These are phyloP conservation scores for Collybia sordida DNA, from an alignment of 768 basidiomycete species.

Conservation along the genomic window DNA sequence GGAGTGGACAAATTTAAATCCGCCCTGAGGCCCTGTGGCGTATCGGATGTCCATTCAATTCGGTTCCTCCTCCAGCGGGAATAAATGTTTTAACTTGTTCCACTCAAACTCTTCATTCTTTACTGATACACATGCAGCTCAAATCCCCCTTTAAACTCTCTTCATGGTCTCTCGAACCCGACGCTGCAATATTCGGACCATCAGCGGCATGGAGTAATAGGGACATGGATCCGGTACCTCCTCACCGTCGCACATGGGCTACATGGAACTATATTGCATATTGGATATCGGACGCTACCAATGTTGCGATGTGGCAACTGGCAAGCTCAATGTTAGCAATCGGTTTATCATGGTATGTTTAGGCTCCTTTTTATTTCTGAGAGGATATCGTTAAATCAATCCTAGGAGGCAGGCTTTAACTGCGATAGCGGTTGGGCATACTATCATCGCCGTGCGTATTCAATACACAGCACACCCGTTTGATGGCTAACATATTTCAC, in stretches of 20 bases:
- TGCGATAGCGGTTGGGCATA: conserved; percentile 71
- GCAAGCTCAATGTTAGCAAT: conserved; percentile 75
- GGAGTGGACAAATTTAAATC: no score
- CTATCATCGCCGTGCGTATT: conserved; percentile 56
- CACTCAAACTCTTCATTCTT: conserved; percentile 15
- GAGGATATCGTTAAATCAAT: neutral
- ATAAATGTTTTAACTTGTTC: no score
- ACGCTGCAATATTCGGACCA: conserved; percentile 56
- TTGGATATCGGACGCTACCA: conserved; percentile 54
- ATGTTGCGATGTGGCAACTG: conserved; percentile 55
- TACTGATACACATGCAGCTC: no score
- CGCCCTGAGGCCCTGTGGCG: no score
- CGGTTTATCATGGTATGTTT: conserved; percentile 66
- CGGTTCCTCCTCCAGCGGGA: no score
- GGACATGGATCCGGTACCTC: conserved; percentile 78
- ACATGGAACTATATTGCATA: conserved; percentile 67
- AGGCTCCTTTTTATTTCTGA: neutral
- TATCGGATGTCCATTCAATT: no score
- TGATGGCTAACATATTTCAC: no score
- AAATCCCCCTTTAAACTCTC: conserved; percentile 26
- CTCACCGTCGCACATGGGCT: conserved; percentile 60
- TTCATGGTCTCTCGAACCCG: conserved; percentile 51
- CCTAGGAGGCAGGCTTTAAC: conserved; percentile 62
- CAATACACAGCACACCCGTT: no score
- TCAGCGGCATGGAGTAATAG: conserved; percentile 64